A percentile compares a stretch with the other conserved stretches of the same genome.
Evolutionary conservation across 2,329 filamentous ascomycete species (phyloP).

Genomic region (Decorospora gaudefroyi): DNA sequence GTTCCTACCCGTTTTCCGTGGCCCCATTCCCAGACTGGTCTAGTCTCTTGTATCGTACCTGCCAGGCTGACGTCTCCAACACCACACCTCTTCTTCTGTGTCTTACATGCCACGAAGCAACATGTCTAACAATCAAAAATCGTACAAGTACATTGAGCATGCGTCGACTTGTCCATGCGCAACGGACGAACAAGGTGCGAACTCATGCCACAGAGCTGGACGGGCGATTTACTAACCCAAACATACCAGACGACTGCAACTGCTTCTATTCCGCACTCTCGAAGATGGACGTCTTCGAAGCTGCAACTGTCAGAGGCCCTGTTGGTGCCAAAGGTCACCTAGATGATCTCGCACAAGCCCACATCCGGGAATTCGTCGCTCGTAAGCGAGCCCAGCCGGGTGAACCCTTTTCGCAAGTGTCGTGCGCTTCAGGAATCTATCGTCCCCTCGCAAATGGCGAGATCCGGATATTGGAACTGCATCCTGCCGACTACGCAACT

Average conservation of each 20-base stretch:
- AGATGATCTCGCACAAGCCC: constrained; percentile 12
- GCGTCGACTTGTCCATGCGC: constrained; percentile 12
- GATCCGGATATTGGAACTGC: constrained; percentile 30
- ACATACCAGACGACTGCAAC: constrained; percentile 12
- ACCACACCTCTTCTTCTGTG: neutral
- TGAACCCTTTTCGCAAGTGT: neutral
- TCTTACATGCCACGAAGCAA: neutral
- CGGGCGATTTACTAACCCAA: neutral
- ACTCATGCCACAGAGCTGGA: neutral
- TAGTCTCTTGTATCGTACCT: constrained; percentile 1
- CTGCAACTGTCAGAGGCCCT: constrained; percentile 13
- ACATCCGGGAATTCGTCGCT: constrained; percentile 11
- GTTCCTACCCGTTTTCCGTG: neutral
- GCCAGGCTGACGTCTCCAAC: constrained; percentile 8
- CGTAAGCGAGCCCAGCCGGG: neutral
- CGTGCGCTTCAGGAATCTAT: constrained; percentile 9
- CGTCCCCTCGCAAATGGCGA: constrained; percentile 17
- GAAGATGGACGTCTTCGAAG: constrained; percentile 14
- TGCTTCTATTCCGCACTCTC: constrained; percentile 19
- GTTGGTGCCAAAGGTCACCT: constrained; percentile 3
- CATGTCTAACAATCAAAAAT: constrained; percentile 10
- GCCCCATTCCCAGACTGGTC: constrained; percentile 7
- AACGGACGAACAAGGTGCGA: constrained; percentile 13
- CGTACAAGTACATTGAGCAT: constrained; percentile 16
- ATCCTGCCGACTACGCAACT: constrained; percentile 13